Percentiles rank a stretch among this genome's conserved stretches.
phyloP scores from a whole-genome alignment of 2,329 filamentous ascomycete genomes.

The Onygenales sp. region DNA sequence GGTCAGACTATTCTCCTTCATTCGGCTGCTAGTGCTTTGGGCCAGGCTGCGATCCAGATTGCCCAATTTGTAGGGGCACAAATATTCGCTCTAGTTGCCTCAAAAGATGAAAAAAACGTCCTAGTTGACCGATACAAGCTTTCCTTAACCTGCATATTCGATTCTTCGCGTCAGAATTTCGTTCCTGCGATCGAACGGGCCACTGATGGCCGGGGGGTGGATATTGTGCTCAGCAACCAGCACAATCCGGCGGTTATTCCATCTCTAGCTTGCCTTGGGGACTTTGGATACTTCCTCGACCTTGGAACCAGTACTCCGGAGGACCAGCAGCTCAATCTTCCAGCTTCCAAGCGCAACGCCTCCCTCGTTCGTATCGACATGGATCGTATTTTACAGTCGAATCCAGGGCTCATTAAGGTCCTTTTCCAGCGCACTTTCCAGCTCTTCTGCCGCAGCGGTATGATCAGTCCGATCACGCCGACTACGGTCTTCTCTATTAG shows the following conservation, averaged over 20 bases:
- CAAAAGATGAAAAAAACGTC: conserved; percentile 8
- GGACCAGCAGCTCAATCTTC: neutral
- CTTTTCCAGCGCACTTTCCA: conserved; percentile 1
- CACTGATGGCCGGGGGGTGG: conserved; percentile 11
- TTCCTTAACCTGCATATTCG: conserved; percentile 11
- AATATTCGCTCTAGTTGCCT: conserved; percentile 12
- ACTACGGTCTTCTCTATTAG: neutral
- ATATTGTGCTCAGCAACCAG: conserved; percentile 10
- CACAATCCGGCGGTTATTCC: neutral
- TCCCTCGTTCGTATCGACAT: neutral
- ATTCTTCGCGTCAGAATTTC: neutral
- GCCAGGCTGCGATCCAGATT: conserved; percentile 14
- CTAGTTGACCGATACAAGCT: conserved; percentile 10
- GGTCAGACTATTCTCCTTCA: conserved; percentile 14
- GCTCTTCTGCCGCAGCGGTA: neutral
- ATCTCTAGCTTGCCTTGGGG: neutral
- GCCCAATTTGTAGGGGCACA: conserved; percentile 11
- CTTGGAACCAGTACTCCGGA: neutral
- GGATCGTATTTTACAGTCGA: conserved; percentile 7
- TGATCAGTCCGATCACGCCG: neutral
- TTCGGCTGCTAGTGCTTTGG: conserved; percentile 13
- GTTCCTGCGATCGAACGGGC: neutral
- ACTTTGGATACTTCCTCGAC: neutral
- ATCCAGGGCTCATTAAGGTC: conserved; percentile 4
- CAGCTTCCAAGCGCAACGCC: neutral